phyloP scores from a whole-genome alignment of 2,329 filamentous ascomycete species.

The Teratosphaeria zuluensis region DNA sequence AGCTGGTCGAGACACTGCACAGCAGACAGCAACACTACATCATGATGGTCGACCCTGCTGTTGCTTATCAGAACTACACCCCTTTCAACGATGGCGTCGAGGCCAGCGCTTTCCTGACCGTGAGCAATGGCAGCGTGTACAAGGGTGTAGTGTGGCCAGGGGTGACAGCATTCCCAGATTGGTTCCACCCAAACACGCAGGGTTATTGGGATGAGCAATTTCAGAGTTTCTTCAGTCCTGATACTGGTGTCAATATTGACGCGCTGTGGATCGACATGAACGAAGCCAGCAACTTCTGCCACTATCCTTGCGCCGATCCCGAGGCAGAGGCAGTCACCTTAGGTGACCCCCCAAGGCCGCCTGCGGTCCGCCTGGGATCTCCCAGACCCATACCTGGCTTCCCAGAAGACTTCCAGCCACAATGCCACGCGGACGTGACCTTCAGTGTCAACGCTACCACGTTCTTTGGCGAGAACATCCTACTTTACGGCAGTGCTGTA shows the following conservation, averaged over 20 bases:
- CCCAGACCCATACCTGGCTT: slow-evolving; percentile 61
- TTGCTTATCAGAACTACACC: slow-evolving; percentile 39
- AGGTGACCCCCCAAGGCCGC: slow-evolving; percentile 50
- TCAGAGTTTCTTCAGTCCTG: slow-evolving; percentile 50
- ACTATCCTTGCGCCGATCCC: slow-evolving; percentile 31
- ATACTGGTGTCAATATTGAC: slow-evolving; percentile 63
- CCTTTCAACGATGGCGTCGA: slow-evolving; percentile 54
- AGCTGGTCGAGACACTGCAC: slow-evolving; percentile 51
- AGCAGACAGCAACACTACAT: slow-evolving; percentile 26
- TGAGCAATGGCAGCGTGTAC: slow-evolving; percentile 45
- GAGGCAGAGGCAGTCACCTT: slow-evolving; percentile 28
- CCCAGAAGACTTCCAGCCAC: slow-evolving; percentile 56
- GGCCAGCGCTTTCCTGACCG: slow-evolving; percentile 45
- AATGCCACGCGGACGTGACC: slow-evolving; percentile 22
- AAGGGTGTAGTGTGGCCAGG: slow-evolving; percentile 70
- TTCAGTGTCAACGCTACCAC: slow-evolving; percentile 27
- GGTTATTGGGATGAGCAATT: slow-evolving; percentile 65
- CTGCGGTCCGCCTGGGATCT: slow-evolving; percentile 49
- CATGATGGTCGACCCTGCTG: slow-evolving; percentile 65
- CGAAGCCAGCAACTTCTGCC: slow-evolving; percentile 48
- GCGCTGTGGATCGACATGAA: slow-evolving; percentile 63
- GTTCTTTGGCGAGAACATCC: slow-evolving; percentile 27
- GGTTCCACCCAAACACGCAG: slow-evolving; percentile 58
- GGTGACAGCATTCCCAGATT: slow-evolving; percentile 44
- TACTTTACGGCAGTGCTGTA: slow-evolving; percentile 22